Conservation (phyloP, 176 grass and related monocot species). For the Rhynchospora tenuis region DNA sequence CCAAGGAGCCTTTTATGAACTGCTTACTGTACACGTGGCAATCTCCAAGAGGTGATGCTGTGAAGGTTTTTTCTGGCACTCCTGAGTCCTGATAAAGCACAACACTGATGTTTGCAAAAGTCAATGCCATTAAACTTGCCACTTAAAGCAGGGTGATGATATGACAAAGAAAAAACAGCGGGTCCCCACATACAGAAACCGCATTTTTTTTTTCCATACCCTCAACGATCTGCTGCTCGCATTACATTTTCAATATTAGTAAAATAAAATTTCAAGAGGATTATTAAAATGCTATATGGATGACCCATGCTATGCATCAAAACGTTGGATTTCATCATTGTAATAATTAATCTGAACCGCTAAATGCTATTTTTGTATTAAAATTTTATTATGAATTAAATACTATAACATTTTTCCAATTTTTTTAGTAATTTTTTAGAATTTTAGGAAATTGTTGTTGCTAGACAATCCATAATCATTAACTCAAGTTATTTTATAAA, state of each 20-base stretch:
- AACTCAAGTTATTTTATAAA: too few species aligned
- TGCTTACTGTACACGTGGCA: neutral
- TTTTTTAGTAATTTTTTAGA: too few species aligned
- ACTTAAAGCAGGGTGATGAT: conserved; percentile 1
- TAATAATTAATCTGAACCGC: too few species aligned
- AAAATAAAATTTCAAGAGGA: too few species aligned
- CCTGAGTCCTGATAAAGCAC: neutral
- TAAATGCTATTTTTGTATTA: too few species aligned
- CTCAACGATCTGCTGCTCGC: neutral
- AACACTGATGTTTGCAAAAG: conserved; percentile 13
- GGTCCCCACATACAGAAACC: neutral
- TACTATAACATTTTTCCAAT: too few species aligned
- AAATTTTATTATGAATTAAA: too few species aligned
- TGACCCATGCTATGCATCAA: too few species aligned
- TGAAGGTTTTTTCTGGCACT: neutral
- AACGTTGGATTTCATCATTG: too few species aligned
- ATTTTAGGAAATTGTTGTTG: too few species aligned
- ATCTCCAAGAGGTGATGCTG: neutral
- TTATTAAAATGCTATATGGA: too few species aligned
- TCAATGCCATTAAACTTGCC: conserved; percentile 21
- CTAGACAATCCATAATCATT: too few species aligned
- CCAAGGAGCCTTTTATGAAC: neutral
- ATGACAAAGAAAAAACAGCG: neutral
- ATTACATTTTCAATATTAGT: neutral
- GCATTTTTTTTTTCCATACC: neutral